These are phyloP conservation scores for Cyberlindnera sargentensis DNA, from an alignment of 805 yeast species.

Conservation along the genomic window DNA sequence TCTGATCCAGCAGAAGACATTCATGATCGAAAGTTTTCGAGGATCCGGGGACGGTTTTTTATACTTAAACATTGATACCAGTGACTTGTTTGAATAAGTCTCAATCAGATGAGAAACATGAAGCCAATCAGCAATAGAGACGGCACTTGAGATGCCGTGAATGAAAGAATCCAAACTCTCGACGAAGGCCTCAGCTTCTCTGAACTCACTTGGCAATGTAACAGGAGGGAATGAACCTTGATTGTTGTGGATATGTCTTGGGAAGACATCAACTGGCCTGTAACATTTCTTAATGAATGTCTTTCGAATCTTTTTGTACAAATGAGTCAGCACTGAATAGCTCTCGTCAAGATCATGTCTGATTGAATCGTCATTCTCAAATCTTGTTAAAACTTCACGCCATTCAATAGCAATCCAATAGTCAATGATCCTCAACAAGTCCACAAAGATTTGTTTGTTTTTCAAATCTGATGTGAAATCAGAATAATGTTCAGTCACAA, in stretches of 20 bases:
- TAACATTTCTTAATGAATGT: constrained; percentile 63
- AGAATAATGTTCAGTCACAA: constrained; percentile 65
- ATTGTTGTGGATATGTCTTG: constrained; percentile 6
- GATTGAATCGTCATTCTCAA: constrained; percentile 15
- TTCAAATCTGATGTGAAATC: constrained; percentile 67
- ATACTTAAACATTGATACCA: constrained; percentile 49
- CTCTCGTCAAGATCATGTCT: constrained; percentile 24
- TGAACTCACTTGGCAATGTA: constrained; percentile 30
- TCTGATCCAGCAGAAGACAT: constrained; percentile 65
- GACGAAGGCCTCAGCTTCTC: constrained; percentile 54
- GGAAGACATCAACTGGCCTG: constrained; percentile 39
- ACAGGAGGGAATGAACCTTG: constrained; percentile 1
- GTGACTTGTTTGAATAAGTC: constrained; percentile 50
- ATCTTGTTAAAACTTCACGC: constrained; percentile 30
- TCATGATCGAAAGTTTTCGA: constrained; percentile 57
- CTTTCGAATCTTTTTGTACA: constrained; percentile 62
- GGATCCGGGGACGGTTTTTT: constrained; percentile 25
- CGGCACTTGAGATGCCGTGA: constrained; percentile 46
- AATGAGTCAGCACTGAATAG: constrained; percentile 27
- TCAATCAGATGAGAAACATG: constrained; percentile 68
- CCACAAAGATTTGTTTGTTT: constrained; percentile 54
- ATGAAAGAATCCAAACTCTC: constrained; percentile 57
- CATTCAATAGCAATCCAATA: constrained; percentile 51
- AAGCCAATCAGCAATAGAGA: constrained; percentile 72
- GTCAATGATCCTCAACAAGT: constrained; percentile 60